Conservation (phyloP, 768 basidiomycete species). For the Lactifluus volemus region DNA sequence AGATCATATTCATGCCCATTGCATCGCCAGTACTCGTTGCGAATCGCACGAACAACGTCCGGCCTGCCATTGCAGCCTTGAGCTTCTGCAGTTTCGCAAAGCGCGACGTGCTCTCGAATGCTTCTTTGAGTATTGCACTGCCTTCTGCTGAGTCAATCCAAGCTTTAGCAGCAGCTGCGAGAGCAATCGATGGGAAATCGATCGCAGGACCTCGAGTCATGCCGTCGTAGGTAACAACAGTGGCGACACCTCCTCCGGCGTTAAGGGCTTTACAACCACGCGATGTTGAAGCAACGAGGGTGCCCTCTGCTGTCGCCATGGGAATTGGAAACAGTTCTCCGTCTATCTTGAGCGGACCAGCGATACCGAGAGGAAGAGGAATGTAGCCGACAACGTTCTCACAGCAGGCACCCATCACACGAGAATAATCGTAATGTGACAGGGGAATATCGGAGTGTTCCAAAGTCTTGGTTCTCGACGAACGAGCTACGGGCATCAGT, state of each 20-base stretch:
- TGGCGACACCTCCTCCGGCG: slow-evolving; percentile 89
- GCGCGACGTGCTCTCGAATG: slow-evolving; percentile 91
- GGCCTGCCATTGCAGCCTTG: slow-evolving; percentile 87
- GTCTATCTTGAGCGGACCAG: slow-evolving; percentile 90
- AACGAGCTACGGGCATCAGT: slow-evolving; percentile 50
- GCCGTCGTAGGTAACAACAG: slow-evolving; percentile 83
- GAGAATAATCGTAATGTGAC: slow-evolving; percentile 83
- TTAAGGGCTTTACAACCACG: slow-evolving; percentile 98
- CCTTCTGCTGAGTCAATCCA: slow-evolving; percentile 87
- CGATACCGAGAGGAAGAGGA: slow-evolving; percentile 92
- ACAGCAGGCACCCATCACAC: slow-evolving; percentile 94
- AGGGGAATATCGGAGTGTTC: slow-evolving; percentile 79
- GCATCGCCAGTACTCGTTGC: slow-evolving; percentile 94
- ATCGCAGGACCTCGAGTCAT: slow-evolving; percentile 99
- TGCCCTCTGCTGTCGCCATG: slow-evolving; percentile 99
- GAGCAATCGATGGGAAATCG: slow-evolving; percentile 76
- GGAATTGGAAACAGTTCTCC: slow-evolving; percentile 81
- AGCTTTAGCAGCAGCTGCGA: slow-evolving; percentile 75
- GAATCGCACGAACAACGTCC: slow-evolving; percentile 89
- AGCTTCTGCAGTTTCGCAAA: slow-evolving; percentile 82
- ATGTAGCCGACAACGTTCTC: slow-evolving; percentile 98
- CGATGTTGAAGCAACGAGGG: slow-evolving; percentile 93
- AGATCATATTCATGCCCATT: slow-evolving; percentile 99
- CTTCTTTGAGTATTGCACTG: slow-evolving; percentile 60
- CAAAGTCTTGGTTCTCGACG: slow-evolving; percentile 73